Conservation (phyloP, 2,329 filamentous ascomycete species). For the Hypoxylon sp. region DNA sequence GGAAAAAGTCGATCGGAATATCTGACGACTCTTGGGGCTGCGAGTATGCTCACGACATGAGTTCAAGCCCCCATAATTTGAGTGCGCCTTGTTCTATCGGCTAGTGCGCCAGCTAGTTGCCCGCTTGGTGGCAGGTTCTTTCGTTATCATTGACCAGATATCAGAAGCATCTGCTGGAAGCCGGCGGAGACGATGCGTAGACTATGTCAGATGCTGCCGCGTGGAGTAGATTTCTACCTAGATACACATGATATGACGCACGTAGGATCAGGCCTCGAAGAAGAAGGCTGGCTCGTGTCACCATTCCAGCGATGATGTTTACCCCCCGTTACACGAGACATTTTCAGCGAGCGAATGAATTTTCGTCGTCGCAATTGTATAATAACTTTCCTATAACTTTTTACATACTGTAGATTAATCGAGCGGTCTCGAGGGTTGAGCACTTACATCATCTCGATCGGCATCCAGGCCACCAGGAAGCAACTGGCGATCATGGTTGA, state of each 20-base stretch:
- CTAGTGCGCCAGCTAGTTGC: conserved; percentile 23
- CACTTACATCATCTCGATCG: conserved; percentile 42
- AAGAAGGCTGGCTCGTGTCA: conserved; percentile 41
- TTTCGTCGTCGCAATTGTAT: conserved; percentile 17
- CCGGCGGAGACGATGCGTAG: conserved; percentile 13
- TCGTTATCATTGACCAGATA: conserved; percentile 14
- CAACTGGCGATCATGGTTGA: conserved; percentile 22
- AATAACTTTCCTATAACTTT: conserved; percentile 8
- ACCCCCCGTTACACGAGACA: conserved; percentile 31
- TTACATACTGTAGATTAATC: conserved; percentile 12
- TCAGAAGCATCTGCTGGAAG: conserved; percentile 9
- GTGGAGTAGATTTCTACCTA: conserved; percentile 25
- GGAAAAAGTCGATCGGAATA: conserved; percentile 33
- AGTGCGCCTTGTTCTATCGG: conserved; percentile 20
- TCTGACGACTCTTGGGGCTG: conserved; percentile 22
- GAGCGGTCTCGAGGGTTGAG: conserved; percentile 14
- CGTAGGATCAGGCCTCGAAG: conserved; percentile 35
- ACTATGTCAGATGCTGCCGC: conserved; percentile 24
- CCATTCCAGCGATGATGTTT: conserved; percentile 40
- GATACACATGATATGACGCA: conserved; percentile 39
- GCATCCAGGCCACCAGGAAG: neutral
- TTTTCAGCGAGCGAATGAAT: conserved; percentile 20
- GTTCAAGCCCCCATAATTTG: conserved; percentile 15
- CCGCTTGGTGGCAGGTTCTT: conserved; percentile 14
- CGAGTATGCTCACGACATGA: conserved; percentile 19